Conservation (phyloP, 2,329 filamentous ascomycete species). For the Botryotinia calthae region DNA sequence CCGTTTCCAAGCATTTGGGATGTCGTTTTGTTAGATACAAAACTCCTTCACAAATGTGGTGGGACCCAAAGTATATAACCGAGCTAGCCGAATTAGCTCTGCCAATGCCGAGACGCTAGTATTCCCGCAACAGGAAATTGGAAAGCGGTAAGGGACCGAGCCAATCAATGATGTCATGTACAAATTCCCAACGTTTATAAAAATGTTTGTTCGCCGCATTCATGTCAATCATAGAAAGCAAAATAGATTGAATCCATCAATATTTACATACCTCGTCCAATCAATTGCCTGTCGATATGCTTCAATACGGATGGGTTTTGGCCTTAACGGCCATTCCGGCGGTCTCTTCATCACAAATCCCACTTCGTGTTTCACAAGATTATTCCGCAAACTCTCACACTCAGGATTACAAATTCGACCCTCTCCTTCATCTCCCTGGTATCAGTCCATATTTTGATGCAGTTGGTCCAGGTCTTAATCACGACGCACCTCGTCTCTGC, state of each 20-base stretch:
- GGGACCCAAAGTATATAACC: background rate
- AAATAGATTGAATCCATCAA: background rate
- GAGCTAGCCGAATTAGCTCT: background rate
- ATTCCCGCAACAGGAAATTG: background rate
- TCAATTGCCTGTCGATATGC: background rate
- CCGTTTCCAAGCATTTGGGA: background rate
- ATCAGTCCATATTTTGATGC: slow-evolving; percentile 58
- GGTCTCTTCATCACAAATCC: slow-evolving; percentile 15
- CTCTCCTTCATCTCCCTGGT: slow-evolving; percentile 54
- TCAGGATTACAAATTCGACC: slow-evolving; percentile 49
- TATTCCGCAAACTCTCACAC: slow-evolving; percentile 27
- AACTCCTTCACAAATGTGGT: background rate
- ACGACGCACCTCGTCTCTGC: slow-evolving; percentile 41
- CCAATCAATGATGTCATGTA: slow-evolving; percentile 16
- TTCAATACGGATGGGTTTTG: background rate
- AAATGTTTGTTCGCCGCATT: background rate
- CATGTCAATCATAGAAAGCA: background rate
- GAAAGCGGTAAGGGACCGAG: background rate
- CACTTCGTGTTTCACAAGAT: slow-evolving; percentile 19
- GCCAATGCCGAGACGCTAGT: background rate
- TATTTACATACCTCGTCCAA: background rate
- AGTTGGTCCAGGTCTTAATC: slow-evolving; percentile 35
- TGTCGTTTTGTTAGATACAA: background rate
- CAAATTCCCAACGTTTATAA: background rate
- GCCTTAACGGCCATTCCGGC: background rate